These are phyloP conservation scores for Geranium brycei DNA, from an alignment of 345 rosid species.

Conservation along the genomic window DNA sequence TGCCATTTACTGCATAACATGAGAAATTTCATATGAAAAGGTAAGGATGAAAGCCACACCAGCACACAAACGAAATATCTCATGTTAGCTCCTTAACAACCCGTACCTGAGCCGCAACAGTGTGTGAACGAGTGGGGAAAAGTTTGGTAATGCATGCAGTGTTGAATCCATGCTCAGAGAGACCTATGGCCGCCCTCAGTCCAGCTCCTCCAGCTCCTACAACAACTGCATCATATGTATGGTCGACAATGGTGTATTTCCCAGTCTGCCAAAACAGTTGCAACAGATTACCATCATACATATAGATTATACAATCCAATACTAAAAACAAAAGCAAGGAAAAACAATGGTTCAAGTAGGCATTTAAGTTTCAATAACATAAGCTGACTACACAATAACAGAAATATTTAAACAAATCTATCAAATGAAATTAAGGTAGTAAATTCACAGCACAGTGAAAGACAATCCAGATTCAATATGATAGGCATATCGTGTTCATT, in stretches of 20 bases:
- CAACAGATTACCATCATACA: slow-evolving; percentile 1
- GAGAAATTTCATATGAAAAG: neutral
- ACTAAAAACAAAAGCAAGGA: neutral
- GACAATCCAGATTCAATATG: neutral
- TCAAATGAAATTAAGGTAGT: neutral
- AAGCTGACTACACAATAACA: neutral
- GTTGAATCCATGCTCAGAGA: slow-evolving; percentile 95
- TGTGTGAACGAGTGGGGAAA: slow-evolving; percentile 91
- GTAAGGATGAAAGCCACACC: neutral
- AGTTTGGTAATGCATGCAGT: slow-evolving; percentile 99
- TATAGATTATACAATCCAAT: too few species aligned
- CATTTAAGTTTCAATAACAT: too few species aligned
- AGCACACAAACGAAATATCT: neutral
- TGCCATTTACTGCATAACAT: neutral
- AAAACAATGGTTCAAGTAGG: neutral
- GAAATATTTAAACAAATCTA: too few species aligned
- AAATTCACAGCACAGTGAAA: neutral
- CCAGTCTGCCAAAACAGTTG: slow-evolving; percentile 24
- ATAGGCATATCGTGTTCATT: neutral
- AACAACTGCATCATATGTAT: slow-evolving; percentile 86
- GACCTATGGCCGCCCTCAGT: slow-evolving; percentile 87
- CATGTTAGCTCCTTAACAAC: neutral
- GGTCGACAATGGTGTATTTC: slow-evolving; percentile 80
- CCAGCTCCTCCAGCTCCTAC: slow-evolving; percentile 99
- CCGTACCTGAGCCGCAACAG: slow-evolving; percentile 94